Base-by-base conservation (phyloP, 1,284 basidiomycete species). In the Trametes sp. region DNA sequence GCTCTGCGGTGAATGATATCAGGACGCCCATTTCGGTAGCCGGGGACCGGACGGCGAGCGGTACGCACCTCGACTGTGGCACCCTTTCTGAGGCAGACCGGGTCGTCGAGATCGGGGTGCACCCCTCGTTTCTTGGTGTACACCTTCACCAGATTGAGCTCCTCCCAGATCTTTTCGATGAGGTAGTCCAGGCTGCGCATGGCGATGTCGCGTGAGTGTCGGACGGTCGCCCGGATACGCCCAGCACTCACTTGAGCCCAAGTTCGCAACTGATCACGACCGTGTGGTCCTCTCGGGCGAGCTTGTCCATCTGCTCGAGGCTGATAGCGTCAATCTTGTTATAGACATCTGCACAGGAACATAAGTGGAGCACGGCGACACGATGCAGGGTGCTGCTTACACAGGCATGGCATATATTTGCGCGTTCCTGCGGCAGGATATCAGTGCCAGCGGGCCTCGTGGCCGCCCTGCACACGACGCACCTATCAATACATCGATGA, bases 61-160 rank as follows among this genome's bases (percentile, higher is more conserved):
- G 52, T 31, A 66, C 77, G 65, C 29, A 92, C 93, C 83, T 98
- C 97, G 63, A 98, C 92, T 0, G 94, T 96, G 1, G 96, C 95
- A 0, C 96, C 97, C 72, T 88, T 92, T 57, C 96, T 85, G 68
- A 98, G 79, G 74, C 96, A 96, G 53, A 98, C 89, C n/a, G 97
- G 97, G 77, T 98, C 97, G 1, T 83, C 79, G 21, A 98, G 78
- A 75, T 98, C 97, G 2, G 97, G 95, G 69, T 93, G 92, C 35
- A 84, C 93, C n/a, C 96, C 97, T 51, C 97, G 86, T 77, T 96
- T 96, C 80, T 98, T 98, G 2, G 96, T 98, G 78, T 98, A 98
- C 58, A 98, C 88, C 77, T 95, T 96, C 55, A 96, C 95, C 21
- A 96, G 85, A 41, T 84, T 82, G 21, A 96, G 84, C 65, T 94